A percentile compares a stretch with the other conserved stretches of the same genome.
phyloP scores from a whole-genome alignment of 345 rosid species.

The Euphorbia pulcherrima region DNA sequence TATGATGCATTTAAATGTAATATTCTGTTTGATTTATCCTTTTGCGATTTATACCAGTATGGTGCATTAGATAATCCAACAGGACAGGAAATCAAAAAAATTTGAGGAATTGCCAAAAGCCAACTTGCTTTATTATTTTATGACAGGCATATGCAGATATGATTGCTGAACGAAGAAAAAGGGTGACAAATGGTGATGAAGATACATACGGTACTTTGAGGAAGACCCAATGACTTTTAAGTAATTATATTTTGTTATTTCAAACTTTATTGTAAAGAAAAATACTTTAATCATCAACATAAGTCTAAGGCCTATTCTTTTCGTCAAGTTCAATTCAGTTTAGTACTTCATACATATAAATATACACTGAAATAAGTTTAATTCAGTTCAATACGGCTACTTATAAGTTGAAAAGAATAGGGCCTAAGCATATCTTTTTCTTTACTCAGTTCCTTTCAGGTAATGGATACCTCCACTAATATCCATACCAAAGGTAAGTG shows the following conservation, averaged over 20 bases:
- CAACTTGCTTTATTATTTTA: not conserved
- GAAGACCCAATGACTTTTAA: constrained; percentile 37
- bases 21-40: not conserved
- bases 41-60: not conserved
- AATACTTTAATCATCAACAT: not conserved
- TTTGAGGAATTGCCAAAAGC: not conserved
- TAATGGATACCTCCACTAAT: no score
- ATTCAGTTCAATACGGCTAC: no score
- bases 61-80: not conserved
- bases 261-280: not conserved
- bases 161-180: constrained; percentile 74
- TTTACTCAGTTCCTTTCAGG: no score
- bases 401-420: no score
- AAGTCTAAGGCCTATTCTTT: not conserved
- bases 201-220: constrained; percentile 60
- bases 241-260: not conserved
- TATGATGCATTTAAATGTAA: not conserved
- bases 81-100: no score
- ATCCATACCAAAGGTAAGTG: no score
- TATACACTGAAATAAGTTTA: no score
- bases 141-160: constrained; percentile 64
- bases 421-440: no score
- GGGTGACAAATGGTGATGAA: constrained; percentile 64
- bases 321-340: no score
- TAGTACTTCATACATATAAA: no score